A percentile compares a stretch with the other conserved stretches of the same genome.
Evolutionary conservation across 169 alveolate genomes (phyloP).

Genomic region (Eimeria praecox): DNA sequence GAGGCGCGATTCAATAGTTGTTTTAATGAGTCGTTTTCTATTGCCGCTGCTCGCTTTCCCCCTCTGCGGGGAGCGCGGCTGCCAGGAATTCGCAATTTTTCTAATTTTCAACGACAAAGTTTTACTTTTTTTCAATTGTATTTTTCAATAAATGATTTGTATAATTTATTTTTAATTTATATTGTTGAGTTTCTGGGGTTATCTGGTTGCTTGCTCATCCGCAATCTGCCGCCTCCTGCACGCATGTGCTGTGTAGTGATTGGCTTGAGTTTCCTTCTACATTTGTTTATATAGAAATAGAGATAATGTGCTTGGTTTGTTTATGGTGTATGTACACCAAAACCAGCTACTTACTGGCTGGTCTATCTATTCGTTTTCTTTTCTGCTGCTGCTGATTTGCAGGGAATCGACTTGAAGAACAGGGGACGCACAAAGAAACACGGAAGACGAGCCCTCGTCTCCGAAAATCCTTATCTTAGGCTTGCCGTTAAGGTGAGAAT

Average conservation of each 20-base stretch:
- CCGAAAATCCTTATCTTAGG: constrained; percentile 84
- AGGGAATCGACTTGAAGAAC: constrained; percentile 86
- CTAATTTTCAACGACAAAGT: background rate
- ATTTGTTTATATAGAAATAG: no score
- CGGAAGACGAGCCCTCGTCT: constrained; percentile 80
- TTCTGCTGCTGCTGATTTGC: background rate
- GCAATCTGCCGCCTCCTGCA: no score
- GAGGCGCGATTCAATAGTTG: background rate
- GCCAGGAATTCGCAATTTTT: background rate
- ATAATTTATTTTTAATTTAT: no score
- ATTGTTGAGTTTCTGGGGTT: no score
- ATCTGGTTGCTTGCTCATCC: no score
- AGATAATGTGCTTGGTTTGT: no score
- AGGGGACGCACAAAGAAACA: constrained; percentile 84
- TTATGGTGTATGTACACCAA: background rate
- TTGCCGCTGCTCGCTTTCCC: background rate
- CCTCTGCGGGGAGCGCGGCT: constrained; percentile 18
- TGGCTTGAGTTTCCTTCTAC: no score
- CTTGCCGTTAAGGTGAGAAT: constrained; percentile 84
- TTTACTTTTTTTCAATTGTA: background rate
- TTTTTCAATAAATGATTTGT: no score
- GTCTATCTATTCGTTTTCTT: background rate
- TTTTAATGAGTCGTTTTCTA: background rate
- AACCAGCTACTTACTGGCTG: background rate
- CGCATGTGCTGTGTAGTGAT: no score